phyloP scores from a whole-genome alignment of 1,284 basidiomycete species.

The Chalciporus sp. region DNA sequence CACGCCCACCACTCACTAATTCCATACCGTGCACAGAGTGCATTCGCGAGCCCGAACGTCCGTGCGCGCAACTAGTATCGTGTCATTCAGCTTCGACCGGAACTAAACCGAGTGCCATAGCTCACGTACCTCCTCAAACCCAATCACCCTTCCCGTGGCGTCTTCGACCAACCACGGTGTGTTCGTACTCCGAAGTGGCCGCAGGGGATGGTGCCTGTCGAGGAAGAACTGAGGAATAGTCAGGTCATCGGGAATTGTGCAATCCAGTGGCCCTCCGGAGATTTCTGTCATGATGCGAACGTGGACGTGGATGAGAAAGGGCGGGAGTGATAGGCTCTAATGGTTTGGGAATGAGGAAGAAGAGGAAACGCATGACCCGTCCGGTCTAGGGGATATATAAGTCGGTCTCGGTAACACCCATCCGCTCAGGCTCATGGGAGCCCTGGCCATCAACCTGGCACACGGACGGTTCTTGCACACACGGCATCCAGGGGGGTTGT shows the following conservation, averaged over 20 bases:
- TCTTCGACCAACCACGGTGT: conserved; percentile 71
- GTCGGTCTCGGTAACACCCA: no score
- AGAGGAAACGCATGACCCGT: no score
- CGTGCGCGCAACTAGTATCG: conserved; percentile 48
- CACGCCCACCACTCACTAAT: conserved; percentile 49
- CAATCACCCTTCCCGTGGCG: conserved; percentile 48
- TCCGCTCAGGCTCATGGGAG: no score
- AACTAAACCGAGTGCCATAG: neutral
- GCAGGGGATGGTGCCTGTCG: conserved; percentile 50
- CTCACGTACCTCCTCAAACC: conserved; percentile 51
- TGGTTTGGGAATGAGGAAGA: neutral
- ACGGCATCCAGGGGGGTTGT: no score
- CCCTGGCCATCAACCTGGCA: no score
- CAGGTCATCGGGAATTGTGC: conserved; percentile 67
- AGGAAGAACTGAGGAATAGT: conserved; percentile 77
- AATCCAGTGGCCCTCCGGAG: conserved; percentile 43
- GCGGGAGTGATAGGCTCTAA: neutral
- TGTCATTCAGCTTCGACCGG: neutral
- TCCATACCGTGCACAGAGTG: conserved; percentile 53
- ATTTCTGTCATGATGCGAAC: conserved; percentile 46
- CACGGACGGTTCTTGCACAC: no score
- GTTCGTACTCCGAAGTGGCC: conserved; percentile 46
- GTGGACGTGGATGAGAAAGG: neutral
- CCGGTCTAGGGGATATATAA: no score
- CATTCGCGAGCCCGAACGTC: conserved; percentile 63